Evolutionary conservation across 2,329 filamentous ascomycete genomes (phyloP).

Genomic region (Aspergillus sp.): DNA sequence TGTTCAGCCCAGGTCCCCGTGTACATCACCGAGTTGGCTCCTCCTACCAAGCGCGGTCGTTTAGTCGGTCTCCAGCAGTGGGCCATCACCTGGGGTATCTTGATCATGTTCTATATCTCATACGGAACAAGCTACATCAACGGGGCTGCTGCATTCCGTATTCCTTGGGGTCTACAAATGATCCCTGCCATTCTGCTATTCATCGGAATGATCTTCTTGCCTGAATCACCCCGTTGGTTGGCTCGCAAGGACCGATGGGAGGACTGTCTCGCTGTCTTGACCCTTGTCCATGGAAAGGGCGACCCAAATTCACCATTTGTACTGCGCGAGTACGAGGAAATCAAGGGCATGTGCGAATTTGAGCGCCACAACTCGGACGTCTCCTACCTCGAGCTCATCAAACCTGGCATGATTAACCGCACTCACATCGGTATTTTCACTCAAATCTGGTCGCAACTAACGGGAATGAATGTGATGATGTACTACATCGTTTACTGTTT

Average conservation of each 20-base stretch:
- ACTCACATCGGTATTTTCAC: slow-evolving; percentile 70
- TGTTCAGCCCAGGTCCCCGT: slow-evolving; percentile 70
- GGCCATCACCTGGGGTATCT: slow-evolving; percentile 70
- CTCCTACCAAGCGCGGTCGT: slow-evolving; percentile 55
- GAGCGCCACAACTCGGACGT: slow-evolving; percentile 70
- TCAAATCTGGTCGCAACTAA: slow-evolving; percentile 74
- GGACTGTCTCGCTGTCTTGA: slow-evolving; percentile 51
- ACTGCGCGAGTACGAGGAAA: slow-evolving; percentile 67
- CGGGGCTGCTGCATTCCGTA: slow-evolving; percentile 59
- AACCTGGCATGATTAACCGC: slow-evolving; percentile 70
- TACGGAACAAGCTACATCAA: slow-evolving; percentile 62
- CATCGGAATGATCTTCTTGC: slow-evolving; percentile 50
- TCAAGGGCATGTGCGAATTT: slow-evolving; percentile 70
- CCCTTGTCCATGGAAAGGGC: slow-evolving; percentile 63
- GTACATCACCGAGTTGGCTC: slow-evolving; percentile 67
- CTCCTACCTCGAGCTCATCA: slow-evolving; percentile 69
- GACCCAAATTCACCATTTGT: slow-evolving; percentile 67
- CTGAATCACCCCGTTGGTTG: slow-evolving; percentile 64
- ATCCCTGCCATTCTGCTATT: slow-evolving; percentile 61
- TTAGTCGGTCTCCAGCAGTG: slow-evolving; percentile 73
- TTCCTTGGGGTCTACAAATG: slow-evolving; percentile 67
- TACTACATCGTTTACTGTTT: slow-evolving; percentile 68
- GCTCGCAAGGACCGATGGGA: slow-evolving; percentile 62
- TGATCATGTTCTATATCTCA: slow-evolving; percentile 68
- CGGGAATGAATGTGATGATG: slow-evolving; percentile 76